Percentiles rank a stretch among this genome's conserved stretches.
Evolutionary conservation across 257 asterid species (phyloP).

Genomic region (Plectranthus barbatus): DNA sequence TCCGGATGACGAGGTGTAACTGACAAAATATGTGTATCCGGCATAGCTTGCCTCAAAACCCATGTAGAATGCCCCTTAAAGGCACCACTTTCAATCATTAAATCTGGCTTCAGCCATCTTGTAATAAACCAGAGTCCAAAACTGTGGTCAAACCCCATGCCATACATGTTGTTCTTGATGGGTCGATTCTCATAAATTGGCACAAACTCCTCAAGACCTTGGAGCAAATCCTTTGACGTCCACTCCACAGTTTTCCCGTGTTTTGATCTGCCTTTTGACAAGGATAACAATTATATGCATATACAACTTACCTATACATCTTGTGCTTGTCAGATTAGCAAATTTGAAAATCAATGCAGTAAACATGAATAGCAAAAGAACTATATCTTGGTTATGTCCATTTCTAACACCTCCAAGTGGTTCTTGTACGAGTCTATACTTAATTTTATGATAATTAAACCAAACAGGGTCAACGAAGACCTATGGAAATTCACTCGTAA

Average conservation of each 20-base stretch:
- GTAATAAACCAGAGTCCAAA: slow-evolving; percentile 95
- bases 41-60: slow-evolving; percentile 96
- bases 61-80: slow-evolving; percentile 98
- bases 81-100: slow-evolving; percentile 97
- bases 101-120: slow-evolving; percentile 75
- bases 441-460: not conserved
- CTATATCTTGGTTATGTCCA: not conserved
- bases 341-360: not conserved
- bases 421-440: not conserved
- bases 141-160: slow-evolving; percentile 98
- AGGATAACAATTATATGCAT: slow-evolving; percentile 48
- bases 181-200: slow-evolving; percentile 84
- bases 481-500: not conserved
- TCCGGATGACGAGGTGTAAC: slow-evolving; percentile 92
- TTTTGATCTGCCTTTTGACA: slow-evolving; percentile 99
- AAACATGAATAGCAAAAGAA: not conserved
- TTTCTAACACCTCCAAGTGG: not conserved
- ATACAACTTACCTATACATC: slow-evolving; percentile 12
- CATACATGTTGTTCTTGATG: slow-evolving; percentile 81
- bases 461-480: not conserved
- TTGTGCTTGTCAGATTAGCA: slow-evolving; percentile 4
- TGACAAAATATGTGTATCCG: slow-evolving; percentile 62
- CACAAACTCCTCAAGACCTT: slow-evolving; percentile 84
- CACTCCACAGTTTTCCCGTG: slow-evolving; percentile 81
- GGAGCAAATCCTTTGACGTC: slow-evolving; percentile 74